A percentile compares a stretch with the other conserved stretches of the same genome.
Evolutionary conservation across 108 stramenopile species (phyloP).

Genomic region (Skeletonema tropicum): DNA sequence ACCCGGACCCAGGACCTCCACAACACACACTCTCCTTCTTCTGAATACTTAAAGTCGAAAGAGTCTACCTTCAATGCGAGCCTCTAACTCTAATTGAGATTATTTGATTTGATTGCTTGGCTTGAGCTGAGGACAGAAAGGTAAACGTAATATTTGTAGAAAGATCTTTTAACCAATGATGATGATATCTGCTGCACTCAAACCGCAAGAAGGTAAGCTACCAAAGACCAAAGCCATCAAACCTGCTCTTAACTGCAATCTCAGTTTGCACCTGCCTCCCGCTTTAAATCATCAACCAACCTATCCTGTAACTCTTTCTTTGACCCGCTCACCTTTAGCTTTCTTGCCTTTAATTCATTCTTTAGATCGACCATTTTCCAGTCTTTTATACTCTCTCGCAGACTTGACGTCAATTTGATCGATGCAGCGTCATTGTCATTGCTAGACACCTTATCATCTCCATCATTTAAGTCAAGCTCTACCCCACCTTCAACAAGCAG

Average conservation of each 20-base stretch:
- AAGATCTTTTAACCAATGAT: background rate
- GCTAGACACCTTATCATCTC: conserved; percentile 12
- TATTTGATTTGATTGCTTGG: background rate
- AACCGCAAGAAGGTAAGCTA: background rate
- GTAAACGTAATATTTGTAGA: background rate
- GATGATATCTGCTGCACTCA: background rate
- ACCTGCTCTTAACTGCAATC: background rate
- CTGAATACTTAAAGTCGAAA: too few relatives aligned
- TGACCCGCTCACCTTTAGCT: conserved; percentile 56
- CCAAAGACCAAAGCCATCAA: background rate
- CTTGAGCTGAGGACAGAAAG: background rate
- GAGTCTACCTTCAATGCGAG: too few relatives aligned
- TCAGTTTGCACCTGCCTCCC: conserved; percentile 39
- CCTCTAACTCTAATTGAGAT: background rate
- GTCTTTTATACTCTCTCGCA: conserved; percentile 57
- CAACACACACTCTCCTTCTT: too few relatives aligned
- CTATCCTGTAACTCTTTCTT: conserved; percentile 66
- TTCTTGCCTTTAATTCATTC: conserved; percentile 59
- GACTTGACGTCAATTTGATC: conserved; percentile 43
- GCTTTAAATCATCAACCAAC: conserved; percentile 62
- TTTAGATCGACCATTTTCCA: conserved; percentile 58
- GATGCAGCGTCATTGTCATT: conserved; percentile 5
- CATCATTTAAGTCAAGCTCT: conserved; percentile 13
- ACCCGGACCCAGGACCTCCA: too few relatives aligned
- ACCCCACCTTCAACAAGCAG: background rate